Conservation (phyloP, 805 yeast genomes). For the Ogataea chonburiensis region DNA sequence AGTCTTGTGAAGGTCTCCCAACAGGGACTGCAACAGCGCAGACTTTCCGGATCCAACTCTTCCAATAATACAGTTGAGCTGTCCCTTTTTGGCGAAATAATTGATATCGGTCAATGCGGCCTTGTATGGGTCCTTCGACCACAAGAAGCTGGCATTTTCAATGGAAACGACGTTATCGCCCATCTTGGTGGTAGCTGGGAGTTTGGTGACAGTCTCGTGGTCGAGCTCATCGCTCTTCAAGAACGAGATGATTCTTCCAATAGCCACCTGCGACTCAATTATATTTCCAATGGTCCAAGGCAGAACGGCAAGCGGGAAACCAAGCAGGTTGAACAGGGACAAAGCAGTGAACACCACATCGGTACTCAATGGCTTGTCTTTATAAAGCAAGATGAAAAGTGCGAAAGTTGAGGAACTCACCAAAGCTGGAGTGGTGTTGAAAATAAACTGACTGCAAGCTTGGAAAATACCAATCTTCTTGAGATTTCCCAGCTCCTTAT, state of each 20-base stretch:
- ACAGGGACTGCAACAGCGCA: conserved; percentile 70
- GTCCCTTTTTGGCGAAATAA: conserved; percentile 67
- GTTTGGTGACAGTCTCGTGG: conserved; percentile 54
- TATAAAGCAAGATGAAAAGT: conserved; percentile 55
- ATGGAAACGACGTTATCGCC: conserved; percentile 71
- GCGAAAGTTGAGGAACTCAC: conserved; percentile 91
- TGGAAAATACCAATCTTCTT: conserved; percentile 68
- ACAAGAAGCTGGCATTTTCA: conserved; percentile 67
- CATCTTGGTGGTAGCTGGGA: conserved; percentile 42
- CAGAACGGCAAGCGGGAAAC: conserved; percentile 88
- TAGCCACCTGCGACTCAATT: conserved; percentile 86
- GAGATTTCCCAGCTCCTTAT: conserved; percentile 76
- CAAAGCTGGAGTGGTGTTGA: conserved; percentile 83
- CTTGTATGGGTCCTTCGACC: conserved; percentile 74
- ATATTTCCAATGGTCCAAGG: conserved; percentile 86
- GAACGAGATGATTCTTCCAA: conserved; percentile 70
- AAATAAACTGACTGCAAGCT: conserved; percentile 71
- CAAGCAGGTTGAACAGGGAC: conserved; percentile 79
- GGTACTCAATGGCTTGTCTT: conserved; percentile 68
- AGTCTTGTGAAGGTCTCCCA: conserved; percentile 79
- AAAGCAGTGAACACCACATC: conserved; percentile 92
- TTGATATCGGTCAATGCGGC: conserved; percentile 65
- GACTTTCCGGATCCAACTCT: conserved; percentile 90
- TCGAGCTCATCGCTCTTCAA: conserved; percentile 79
- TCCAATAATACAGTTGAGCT: conserved; percentile 83